Evolutionary conservation across 1,284 basidiomycete species (phyloP).

Genomic region (Acaromyces ingoldii): DNA sequence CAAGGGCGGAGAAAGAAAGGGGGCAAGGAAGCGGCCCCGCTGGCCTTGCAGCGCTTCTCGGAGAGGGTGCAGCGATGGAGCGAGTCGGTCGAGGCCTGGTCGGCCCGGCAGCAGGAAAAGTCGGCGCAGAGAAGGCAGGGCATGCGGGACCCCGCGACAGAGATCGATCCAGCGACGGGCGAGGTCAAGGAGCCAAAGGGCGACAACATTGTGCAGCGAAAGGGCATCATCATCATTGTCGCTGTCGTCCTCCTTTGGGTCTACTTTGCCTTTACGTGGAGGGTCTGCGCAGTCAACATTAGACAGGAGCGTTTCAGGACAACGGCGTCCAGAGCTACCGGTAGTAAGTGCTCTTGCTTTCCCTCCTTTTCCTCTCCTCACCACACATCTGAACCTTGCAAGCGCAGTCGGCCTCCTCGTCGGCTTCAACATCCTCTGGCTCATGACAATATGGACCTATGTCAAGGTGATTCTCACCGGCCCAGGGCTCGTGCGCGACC

Average conservation of each 20-base stretch:
- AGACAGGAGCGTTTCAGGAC: constrained; percentile 15
- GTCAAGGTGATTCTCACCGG: constrained; percentile 25
- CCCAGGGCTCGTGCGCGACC: constrained; percentile 42
- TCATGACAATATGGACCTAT: constrained; percentile 42
- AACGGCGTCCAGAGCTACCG: neutral
- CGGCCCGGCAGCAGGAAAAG: neutral
- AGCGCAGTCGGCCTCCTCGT: constrained; percentile 36
- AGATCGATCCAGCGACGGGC: too few relatives aligned
- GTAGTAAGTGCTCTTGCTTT: neutral
- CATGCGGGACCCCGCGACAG: too few relatives aligned
- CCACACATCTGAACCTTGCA: too few relatives aligned
- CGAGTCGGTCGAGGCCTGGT: neutral
- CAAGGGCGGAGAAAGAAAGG: too few relatives aligned
- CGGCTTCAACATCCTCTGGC: constrained; percentile 33
- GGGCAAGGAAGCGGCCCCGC: too few relatives aligned
- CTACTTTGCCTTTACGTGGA: constrained; percentile 35
- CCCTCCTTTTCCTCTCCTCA: neutral
- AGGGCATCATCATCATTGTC: constrained; percentile 31
- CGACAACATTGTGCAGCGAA: constrained; percentile 21
- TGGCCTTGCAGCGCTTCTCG: too few relatives aligned
- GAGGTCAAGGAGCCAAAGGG: constrained; percentile 7
- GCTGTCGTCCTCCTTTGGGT: constrained; percentile 38
- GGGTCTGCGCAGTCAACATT: constrained; percentile 28
- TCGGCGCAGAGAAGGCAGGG: neutral
- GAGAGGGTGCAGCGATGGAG: constrained; percentile 1